These are phyloP conservation scores for Alternaria hordeiaustralica DNA, from an alignment of 2,329 filamentous ascomycete genomes.

Conservation along the genomic window DNA sequence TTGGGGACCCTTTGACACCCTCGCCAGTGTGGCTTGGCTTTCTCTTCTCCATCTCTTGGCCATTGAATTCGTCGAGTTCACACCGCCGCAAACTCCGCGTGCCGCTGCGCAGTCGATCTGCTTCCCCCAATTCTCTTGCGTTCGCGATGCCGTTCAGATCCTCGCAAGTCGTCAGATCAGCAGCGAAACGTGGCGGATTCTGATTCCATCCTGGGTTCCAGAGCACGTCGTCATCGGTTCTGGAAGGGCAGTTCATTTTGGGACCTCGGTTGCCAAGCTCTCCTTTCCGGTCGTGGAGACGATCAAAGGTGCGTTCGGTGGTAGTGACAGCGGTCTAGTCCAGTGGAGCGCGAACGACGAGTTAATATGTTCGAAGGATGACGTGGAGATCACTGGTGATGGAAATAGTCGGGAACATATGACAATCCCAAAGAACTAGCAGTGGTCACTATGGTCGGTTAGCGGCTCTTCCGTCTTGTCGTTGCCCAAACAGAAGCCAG, in stretches of 20 bases:
- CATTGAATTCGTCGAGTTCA: constrained; percentile 20
- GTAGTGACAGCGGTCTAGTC: not conserved
- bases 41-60: constrained; percentile 28
- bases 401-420: constrained; percentile 18
- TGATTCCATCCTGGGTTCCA: constrained; percentile 41
- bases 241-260: constrained; percentile 43
- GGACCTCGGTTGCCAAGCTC: not conserved
- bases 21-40: constrained; percentile 16
- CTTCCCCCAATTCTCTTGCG: constrained; percentile 37
- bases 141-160: constrained; percentile 42
- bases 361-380: constrained; percentile 16
- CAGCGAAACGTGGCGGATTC: constrained; percentile 36
- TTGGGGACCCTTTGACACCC: constrained; percentile 35
- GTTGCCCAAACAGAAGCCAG: constrained; percentile 21
- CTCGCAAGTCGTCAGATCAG: constrained; percentile 41
- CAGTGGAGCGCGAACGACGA: not conserved
- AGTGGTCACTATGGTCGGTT: constrained; percentile 18
- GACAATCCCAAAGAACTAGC: constrained; percentile 19
- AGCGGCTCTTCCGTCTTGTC: constrained; percentile 23
- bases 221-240: constrained; percentile 33
- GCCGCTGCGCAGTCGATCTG: constrained; percentile 23
- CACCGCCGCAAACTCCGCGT: constrained; percentile 17
- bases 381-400: constrained; percentile 20
- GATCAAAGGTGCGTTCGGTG: not conserved
- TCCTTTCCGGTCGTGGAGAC: not conserved